Percentiles rank a stretch among this genome's conserved stretches.
Evolutionary conservation across 228 moss, liverwort and hornwort species (phyloP).

Genomic region (Sphagnum fallax): DNA sequence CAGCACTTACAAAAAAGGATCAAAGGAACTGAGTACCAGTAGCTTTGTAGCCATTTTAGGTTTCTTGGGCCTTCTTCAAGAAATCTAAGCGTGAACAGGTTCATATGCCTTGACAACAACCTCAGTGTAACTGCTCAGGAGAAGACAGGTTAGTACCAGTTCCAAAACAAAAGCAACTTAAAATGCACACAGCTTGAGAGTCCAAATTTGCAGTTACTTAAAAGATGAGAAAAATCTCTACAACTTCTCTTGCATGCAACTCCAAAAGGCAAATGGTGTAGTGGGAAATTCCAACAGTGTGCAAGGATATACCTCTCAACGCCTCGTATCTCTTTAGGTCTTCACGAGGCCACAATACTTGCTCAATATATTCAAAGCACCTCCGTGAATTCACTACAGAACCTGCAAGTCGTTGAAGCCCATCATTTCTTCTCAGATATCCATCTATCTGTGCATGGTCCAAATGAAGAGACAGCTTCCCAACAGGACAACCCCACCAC

Average conservation of each 20-base stretch:
- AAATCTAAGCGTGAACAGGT: constrained; percentile 69
- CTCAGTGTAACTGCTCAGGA: constrained; percentile 62
- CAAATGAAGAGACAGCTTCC: too few relatives aligned
- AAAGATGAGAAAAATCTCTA: too few relatives aligned
- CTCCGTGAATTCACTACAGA: constrained; percentile 69
- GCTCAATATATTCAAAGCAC: constrained; percentile 53
- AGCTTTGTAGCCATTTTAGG: constrained; percentile 71
- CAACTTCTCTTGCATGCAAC: too few relatives aligned
- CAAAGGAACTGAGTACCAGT: constrained; percentile 44
- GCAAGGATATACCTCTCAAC: constrained; percentile 54
- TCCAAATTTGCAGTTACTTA: background rate
- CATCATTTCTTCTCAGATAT: too few relatives aligned
- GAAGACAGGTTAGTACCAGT: background rate
- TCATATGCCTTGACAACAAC: constrained; percentile 80
- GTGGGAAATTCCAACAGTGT: too few relatives aligned
- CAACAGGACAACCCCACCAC: too few relatives aligned
- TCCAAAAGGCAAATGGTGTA: too few relatives aligned
- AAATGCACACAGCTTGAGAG: background rate
- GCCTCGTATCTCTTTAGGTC: constrained; percentile 79
- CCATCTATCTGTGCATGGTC: too few relatives aligned
- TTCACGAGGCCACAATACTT: constrained; percentile 68
- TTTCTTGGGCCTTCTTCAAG: constrained; percentile 65
- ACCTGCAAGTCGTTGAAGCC: constrained; percentile 28
- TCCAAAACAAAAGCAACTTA: background rate
- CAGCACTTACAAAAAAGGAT: too few relatives aligned